phyloP scores from a whole-genome alignment of 257 asterid genomes.

The Henckelia pumila region DNA sequence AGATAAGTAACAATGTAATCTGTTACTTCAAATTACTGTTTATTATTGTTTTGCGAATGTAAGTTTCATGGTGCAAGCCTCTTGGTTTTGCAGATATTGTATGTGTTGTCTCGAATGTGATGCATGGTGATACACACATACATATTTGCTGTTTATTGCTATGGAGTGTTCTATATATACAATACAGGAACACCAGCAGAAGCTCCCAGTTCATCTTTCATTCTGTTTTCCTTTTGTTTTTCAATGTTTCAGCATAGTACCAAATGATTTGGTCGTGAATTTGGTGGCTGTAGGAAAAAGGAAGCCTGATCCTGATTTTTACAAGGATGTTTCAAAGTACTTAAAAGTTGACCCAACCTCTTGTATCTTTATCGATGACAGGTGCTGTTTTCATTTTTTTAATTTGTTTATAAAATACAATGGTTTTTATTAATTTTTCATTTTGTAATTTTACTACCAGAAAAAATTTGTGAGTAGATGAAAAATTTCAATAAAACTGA shows the following conservation, averaged over 20 bases:
- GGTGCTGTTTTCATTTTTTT: constrained; percentile 37
- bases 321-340: constrained; percentile 59
- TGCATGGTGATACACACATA: background rate
- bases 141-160: background rate
- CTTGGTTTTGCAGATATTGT: background rate
- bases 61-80: background rate
- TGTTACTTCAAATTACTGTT: background rate
- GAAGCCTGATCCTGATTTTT: constrained; percentile 83
- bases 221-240: constrained; percentile 12
- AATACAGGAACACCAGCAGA: constrained; percentile 3
- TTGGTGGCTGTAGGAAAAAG: constrained; percentile 62
- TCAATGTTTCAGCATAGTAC: background rate
- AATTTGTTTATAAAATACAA: background rate
- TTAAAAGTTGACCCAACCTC: constrained; percentile 57
- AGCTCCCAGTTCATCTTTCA: background rate
- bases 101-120: constrained; percentile 3
- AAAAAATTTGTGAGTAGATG: background rate
- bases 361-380: constrained; percentile 85
- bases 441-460: background rate
- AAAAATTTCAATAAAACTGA: background rate
- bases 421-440: background rate
- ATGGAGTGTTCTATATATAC: background rate
- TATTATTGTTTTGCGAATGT: background rate
- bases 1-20: background rate
- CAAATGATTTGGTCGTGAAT: constrained; percentile 19